A percentile compares a stretch with the other conserved stretches of the same genome.
These are phyloP conservation scores for Melastoma malabathricum DNA, from an alignment of 345 rosid genomes.

Conservation along the genomic window DNA sequence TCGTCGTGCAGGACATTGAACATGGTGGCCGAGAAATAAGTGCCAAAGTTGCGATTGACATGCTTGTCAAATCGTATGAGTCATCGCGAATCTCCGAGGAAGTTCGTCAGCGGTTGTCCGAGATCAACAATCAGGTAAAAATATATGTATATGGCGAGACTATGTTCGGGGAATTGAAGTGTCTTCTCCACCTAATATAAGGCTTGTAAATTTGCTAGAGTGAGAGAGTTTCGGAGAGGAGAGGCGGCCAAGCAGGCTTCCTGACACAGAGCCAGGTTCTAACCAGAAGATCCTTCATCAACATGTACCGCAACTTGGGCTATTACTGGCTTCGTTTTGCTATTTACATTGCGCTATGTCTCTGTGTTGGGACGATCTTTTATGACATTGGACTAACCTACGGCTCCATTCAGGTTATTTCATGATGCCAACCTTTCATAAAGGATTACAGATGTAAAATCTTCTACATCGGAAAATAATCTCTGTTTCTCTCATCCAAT, in stretches of 20 bases:
- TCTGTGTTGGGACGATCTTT: conserved; percentile 6
- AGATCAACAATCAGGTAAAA: conserved; percentile 21
- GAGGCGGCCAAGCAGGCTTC: conserved; percentile 18
- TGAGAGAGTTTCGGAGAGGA: conserved; percentile 6
- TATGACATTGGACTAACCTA: conserved; percentile 5
- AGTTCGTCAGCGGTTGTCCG: conserved; percentile 15
- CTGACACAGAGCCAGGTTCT: conserved; percentile 23
- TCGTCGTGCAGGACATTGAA: background rate
- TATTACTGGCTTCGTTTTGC: conserved; percentile 11
- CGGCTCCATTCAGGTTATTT: conserved; percentile 20
- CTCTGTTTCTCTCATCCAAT: no score
- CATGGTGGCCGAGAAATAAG: background rate
- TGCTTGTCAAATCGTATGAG: conserved; percentile 24
- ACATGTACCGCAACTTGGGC: conserved; percentile 14
- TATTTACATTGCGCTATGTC: conserved; percentile 2
- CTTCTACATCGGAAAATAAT: no score
- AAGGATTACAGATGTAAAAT: no score
- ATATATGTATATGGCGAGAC: background rate
- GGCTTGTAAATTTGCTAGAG: conserved; percentile 1
- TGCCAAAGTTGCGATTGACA: conserved; percentile 19
- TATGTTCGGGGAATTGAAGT: background rate
- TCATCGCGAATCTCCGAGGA: conserved; percentile 15
- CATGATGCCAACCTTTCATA: no score
- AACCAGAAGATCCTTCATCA: conserved; percentile 30
- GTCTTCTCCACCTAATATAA: background rate